Evolutionary conservation across 2,329 filamentous ascomycete species (phyloP).

Genomic region (Ceratocystis diversiconidia): DNA sequence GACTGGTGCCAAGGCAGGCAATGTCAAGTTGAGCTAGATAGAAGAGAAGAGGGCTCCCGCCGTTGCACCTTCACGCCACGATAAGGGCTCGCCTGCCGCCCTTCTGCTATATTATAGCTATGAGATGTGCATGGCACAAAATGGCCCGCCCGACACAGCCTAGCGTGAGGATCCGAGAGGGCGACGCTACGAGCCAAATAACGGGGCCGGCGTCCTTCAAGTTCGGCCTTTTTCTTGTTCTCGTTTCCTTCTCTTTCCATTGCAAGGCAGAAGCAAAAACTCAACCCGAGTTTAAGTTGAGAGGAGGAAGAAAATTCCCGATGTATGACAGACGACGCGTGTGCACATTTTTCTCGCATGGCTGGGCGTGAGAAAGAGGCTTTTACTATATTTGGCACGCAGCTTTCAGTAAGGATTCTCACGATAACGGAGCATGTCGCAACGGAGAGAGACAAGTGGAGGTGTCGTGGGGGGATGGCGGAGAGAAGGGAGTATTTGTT

Average conservation of each 20-base stretch:
- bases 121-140: not conserved
- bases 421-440: not conserved
- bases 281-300: slow-evolving; percentile 2
- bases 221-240: not conserved
- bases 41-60: too few species aligned
- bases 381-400: not conserved
- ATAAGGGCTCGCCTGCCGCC: not conserved
- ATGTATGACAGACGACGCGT: not conserved
- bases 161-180: not conserved
- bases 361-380: not conserved
- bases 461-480: not conserved
- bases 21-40: not conserved
- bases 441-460: not conserved
- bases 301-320: slow-evolving; percentile 1
- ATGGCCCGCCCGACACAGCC: not conserved
- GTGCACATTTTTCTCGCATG: not conserved
- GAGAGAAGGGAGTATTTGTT: not conserved
- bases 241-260: not conserved
- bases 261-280: not conserved
- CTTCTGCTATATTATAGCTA: not conserved
- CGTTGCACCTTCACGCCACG: not conserved
- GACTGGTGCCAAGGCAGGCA: not conserved
- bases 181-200: not conserved
- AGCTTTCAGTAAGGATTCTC: not conserved
- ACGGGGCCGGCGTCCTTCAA: not conserved